Base-by-base conservation (phyloP, 2,329 filamentous ascomycete genomes). In the Thelonectria olida region DNA sequence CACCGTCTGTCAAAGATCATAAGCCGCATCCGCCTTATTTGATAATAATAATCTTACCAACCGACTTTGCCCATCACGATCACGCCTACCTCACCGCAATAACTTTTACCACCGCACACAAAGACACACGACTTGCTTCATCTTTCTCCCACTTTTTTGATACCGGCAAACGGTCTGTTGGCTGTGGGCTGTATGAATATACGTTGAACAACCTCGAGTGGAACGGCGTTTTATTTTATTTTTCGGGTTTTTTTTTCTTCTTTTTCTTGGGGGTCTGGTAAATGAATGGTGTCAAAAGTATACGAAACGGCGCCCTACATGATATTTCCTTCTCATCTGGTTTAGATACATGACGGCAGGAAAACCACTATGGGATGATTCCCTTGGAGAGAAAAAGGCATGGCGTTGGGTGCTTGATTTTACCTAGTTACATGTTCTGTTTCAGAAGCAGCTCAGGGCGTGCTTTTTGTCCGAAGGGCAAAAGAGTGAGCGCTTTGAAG, bases 301-400 rank as follows among this genome's bases (percentile, higher is more conserved):
- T 51, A 72, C 65, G 65, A 64, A 52, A 41, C 54, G 69, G 66
- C 66, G 69, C 67, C 66, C 58, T 52, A 54, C 54, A 69, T 61
- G 65, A 47, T 31, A 31, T 58, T 51, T 41, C 38, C 31, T 39
- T 51, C 41, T 61, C 52, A 61, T 61, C 31, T 61, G 48, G 54
- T 61, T 66, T 69, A 71, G 69, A 72, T 69, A 69, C 60, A 71
- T 64, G 67, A 71, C 42, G 57, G 58, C 48, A 65, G 63, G 65
- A 66, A 27, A 45, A 49, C 45, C 55, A 58, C 49, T 42, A 42
- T 25, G 54, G 61, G 55, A 53, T 39, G 48, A 44, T 36, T 59
- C 53, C 49, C 55, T 44, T 38, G 36, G 58, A 68, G 55, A 49
- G 50, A 52, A 70, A 64, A 71, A 69, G 61, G 67, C 63, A 67